Evolutionary conservation across 2,329 filamentous ascomycete genomes (phyloP), one percentile per base, ranked within the genome.

Genomic region (Pseudocercospora ulei): DNA sequence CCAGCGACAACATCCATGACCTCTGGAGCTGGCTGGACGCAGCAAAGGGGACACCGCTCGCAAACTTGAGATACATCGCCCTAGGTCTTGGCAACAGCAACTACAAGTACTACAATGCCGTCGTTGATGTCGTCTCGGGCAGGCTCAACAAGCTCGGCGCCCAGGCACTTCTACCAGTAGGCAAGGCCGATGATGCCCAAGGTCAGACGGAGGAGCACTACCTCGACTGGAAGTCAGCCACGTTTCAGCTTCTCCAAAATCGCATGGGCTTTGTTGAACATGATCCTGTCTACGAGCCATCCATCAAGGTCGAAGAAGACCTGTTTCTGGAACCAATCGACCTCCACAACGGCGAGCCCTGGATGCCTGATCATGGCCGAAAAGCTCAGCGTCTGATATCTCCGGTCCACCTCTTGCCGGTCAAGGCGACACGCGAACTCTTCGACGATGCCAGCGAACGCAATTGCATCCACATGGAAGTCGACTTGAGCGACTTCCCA

Each of bases 1-100:
- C 54, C 7, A 52, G 49, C 68, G n/a, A 72, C 63, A 31, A 71
- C 61, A 25, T 74, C 51, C 69, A 74, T 69, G 41, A 62, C 60
- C 38, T 51, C 2, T 55, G 74, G 43, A 46, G 17, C 28, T 47
- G 44, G 44, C 38, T 47, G 4, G 44, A 62, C 54, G 35, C 38
- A 36, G 44, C 41, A 4, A 41, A 42, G 11, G 48, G 44, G 5
- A 23, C 14, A 5, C 43, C 48, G 3, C 27, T 55, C 7, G 17
- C 19, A 4, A 56, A 52, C 30, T 44, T 67, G 12, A 50, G 54
- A 16, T 67, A 66, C 41, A 34, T 60, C n/a, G 63, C 63, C 4
- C 61, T 68, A 28, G 65, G 65, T 7, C 57, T 67, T 26, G 65
- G 65, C 4, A 67, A 68, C 51, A 65, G 59, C 47, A 67, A 66